Evolutionary conservation across 331 rosid species (phyloP), one percentile per base, ranked within the genome.

Genomic region (Malus hybrid): DNA sequence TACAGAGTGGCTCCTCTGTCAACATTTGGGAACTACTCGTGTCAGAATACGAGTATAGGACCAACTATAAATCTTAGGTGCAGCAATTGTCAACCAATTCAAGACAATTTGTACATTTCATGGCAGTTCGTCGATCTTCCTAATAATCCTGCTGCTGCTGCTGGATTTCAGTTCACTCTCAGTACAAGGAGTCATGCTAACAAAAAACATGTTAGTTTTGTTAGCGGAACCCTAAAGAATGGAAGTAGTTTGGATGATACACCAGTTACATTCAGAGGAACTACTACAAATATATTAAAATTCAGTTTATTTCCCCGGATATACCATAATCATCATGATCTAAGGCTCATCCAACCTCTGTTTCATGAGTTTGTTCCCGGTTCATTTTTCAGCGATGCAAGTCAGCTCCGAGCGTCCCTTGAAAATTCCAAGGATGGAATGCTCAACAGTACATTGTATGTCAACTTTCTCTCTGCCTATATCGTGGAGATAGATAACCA

Each of bases 321-420:
- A 77, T 92, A 90, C 85, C 88, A 4, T 56, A 87, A 84, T 71
- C 77, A 90, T 68, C 93, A 87, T 52, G 88, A 84, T 80, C 84
- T 93, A 48, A 90, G 87, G 89, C 91, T 92, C 77, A 82, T 95
- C 79, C 98, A 95, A 78, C 99, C 99, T 82, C 73, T 95, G 70
- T 95, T 86, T 80, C 98, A 89, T 62, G 98, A 92, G 87, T 95
- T 95, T 85, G 86, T 92, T 54, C 91, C 99, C 0, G 99, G 99
- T 75, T 95, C 99, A 36, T 80, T 75, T 74, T 89, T 76, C 76
- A 84, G 22, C 24, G 91, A 92, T 77, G 59, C 86, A 60, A 86
- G 44, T 74, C 91, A 83, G 73, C 94, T 95, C 70, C 96, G 71
- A 79, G 68, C 86, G 55, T 95, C 99, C 50, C 93, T 95, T 79